Evolutionary conservation across 441 rosid genomes (phyloP), one percentile per base, ranked within the genome.

Genomic region (Populus hybrid): DNA sequence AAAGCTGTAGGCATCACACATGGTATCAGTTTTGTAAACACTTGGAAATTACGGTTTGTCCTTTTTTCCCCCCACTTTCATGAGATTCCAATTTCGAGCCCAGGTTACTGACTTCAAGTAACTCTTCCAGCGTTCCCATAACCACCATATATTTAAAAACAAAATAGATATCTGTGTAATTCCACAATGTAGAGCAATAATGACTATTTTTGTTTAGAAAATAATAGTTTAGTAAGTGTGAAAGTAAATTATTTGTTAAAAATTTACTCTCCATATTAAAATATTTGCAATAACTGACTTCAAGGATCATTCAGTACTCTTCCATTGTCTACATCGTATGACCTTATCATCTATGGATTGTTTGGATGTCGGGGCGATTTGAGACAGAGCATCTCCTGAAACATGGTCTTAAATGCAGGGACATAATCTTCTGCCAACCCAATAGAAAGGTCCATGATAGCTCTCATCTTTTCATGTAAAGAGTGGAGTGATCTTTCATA

Each of bases 51-150:
- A 95, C 99, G 99, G 99, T 80, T 95, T 95, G 79, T 95, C 98
- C 76, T 95, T n/a, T n/a, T n/a, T n/a, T n/a, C n/a, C n/a, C n/a
- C n/a, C n/a, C n/a, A n/a, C n/a, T n/a, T n/a, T n/a, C n/a, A n/a
- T n/a, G n/a, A 98, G 76, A 95, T 95, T 28, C 99, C 99, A 19
- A 95, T 95, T 82, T 95, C n/a, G 97, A 40, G 99, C 98, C 99
- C 99, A 93, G 28, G 98, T 81, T 77, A 93, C 93, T n/a, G 91
- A 98, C 1, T 88, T 95, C 98, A 80, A 95, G 92, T 34, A 95
- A 91, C 83, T 95, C 99, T 85, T 95, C 99, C 34, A 95, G 95
- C 63, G 99, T 95, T 67, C 99, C 99, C 84, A 0, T 95, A 95
- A 50, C 99, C 98, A 98, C n/a, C n/a, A n/a, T 94, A 76, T 73